Conservation (phyloP, 2,329 filamentous ascomycete genomes). For the Colletotrichum eremochloae region DNA sequence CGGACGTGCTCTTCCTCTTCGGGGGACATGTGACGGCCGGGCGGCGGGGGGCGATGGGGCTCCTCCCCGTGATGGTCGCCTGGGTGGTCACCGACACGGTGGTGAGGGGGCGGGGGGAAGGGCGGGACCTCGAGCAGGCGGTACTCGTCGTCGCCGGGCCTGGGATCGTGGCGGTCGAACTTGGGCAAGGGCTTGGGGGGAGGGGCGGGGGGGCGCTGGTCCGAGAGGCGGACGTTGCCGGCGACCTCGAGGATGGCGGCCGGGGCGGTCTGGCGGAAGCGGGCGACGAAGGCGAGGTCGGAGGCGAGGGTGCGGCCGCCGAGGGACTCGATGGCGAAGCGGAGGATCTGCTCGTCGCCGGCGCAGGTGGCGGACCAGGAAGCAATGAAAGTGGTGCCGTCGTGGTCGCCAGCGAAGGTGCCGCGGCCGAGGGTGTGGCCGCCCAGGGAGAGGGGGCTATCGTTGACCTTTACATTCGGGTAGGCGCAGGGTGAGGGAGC, state of each 20-base stretch:
- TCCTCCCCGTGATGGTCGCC: slow-evolving; percentile 24
- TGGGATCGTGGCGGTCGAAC: slow-evolving; percentile 38
- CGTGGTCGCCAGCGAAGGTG: slow-evolving; percentile 52
- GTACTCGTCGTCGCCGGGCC: slow-evolving; percentile 33
- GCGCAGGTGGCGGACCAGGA: slow-evolving; percentile 64
- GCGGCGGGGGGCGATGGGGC: neutral
- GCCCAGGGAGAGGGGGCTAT: slow-evolving; percentile 56
- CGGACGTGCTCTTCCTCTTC: slow-evolving; percentile 49
- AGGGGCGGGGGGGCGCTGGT: neutral
- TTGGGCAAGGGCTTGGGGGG: slow-evolving; percentile 39
- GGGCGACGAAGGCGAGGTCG: slow-evolving; percentile 55
- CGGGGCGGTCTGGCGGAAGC: slow-evolving; percentile 62
- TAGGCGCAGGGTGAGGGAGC: slow-evolving; percentile 61
- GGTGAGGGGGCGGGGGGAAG: slow-evolving; percentile 43
- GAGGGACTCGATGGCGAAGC: slow-evolving; percentile 58
- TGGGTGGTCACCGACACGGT: slow-evolving; percentile 32
- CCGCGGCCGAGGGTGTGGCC: slow-evolving; percentile 58
- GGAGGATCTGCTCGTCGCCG: slow-evolving; percentile 59
- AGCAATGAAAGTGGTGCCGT: slow-evolving; percentile 56
- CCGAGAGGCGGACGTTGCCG: slow-evolving; percentile 48
- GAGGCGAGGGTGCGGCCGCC: slow-evolving; percentile 56
- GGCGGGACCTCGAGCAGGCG: slow-evolving; percentile 37
- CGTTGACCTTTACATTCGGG: slow-evolving; percentile 63
- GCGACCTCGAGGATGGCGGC: slow-evolving; percentile 59
- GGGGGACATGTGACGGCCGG: slow-evolving; percentile 40